phyloP scores from a whole-genome alignment of 805 yeast species.

The Kodamaea jinghongensis region DNA sequence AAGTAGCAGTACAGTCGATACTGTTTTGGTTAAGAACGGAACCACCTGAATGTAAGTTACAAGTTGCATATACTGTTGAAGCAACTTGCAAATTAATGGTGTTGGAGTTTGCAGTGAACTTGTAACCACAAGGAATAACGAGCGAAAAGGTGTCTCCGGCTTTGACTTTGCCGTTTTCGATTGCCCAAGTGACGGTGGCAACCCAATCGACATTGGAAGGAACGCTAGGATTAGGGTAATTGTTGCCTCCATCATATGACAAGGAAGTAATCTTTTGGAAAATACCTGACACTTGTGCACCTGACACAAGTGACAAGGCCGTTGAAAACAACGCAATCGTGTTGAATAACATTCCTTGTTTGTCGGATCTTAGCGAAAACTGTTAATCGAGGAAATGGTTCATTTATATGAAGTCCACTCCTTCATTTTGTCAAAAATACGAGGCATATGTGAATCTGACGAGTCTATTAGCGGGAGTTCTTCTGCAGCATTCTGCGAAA shows the following conservation, averaged over 20 bases:
- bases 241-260: constrained; percentile 9
- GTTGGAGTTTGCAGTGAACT: constrained; percentile 15
- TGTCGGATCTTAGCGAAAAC: no score
- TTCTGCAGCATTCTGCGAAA: no score
- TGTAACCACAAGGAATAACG: constrained; percentile 24
- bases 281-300: constrained; percentile 15
- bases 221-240: neutral
- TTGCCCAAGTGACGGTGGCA: constrained; percentile 21
- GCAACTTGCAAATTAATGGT: constrained; percentile 11
- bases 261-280: constrained; percentile 16
- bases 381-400: no score
- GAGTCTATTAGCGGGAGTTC: no score
- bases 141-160: constrained; percentile 30
- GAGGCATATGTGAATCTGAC: no score
- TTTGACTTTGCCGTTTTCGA: constrained; percentile 12
- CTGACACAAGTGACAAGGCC: constrained; percentile 3
- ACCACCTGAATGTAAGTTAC: constrained; percentile 9
- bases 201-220: constrained; percentile 15
- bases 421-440: no score
- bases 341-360: constrained; percentile 1
- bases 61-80: constrained; percentile 11
- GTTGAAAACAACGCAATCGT: constrained; percentile 2
- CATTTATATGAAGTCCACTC: no score
- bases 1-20: constrained; percentile 20
- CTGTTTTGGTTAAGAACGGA: constrained; percentile 5